Percentiles rank a stretch among this genome's conserved stretches.
Conservation (phyloP, 345 rosid genomes). For the Diplotaxis tenuifolia region DNA sequence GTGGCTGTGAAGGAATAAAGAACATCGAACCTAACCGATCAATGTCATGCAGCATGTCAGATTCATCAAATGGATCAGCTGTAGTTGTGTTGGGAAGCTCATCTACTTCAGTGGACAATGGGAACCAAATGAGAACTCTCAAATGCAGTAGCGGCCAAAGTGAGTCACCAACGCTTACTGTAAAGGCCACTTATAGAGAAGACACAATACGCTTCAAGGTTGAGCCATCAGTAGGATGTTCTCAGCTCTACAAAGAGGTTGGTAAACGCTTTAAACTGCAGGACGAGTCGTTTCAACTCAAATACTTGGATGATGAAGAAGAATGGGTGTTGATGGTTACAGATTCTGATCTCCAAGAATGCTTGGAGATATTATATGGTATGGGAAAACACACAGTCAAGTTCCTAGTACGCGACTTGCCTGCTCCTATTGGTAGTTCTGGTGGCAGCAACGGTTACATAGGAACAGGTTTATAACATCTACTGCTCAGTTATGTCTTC, state of each 20-base stretch:
- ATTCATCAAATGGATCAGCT: conserved; percentile 66
- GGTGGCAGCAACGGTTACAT: conserved; percentile 60
- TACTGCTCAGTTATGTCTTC: conserved; percentile 10
- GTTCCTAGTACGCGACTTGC: conserved; percentile 63
- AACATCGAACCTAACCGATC: too few relatives aligned
- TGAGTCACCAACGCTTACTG: conserved; percentile 47
- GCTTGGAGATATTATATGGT: conserved; percentile 62
- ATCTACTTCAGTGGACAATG: conserved; percentile 59
- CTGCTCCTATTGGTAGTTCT: conserved; percentile 62
- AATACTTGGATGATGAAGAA: too few relatives aligned
- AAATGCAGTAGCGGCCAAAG: conserved; percentile 48
- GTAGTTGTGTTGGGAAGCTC: conserved; percentile 49
- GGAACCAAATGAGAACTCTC: conserved; percentile 40
- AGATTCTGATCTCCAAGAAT: conserved; percentile 84
- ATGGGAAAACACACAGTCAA: conserved; percentile 56
- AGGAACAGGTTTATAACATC: conserved; percentile 33
- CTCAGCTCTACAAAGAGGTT: conserved; percentile 78
- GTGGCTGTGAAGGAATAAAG: conserved; percentile 44
- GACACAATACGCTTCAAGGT: conserved; percentile 82
- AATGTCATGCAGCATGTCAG: too few relatives aligned
- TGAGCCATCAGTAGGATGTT: conserved; percentile 61
- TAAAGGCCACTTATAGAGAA: conserved; percentile 78
- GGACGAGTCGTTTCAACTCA: conserved; percentile 70
- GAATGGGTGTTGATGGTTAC: too few relatives aligned
- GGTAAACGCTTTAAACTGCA: conserved; percentile 75